Evolutionary conservation across 2,329 filamentous ascomycete genomes (phyloP), one percentile per base, ranked within the genome.

Genomic region (Stenocarpella maydis): DNA sequence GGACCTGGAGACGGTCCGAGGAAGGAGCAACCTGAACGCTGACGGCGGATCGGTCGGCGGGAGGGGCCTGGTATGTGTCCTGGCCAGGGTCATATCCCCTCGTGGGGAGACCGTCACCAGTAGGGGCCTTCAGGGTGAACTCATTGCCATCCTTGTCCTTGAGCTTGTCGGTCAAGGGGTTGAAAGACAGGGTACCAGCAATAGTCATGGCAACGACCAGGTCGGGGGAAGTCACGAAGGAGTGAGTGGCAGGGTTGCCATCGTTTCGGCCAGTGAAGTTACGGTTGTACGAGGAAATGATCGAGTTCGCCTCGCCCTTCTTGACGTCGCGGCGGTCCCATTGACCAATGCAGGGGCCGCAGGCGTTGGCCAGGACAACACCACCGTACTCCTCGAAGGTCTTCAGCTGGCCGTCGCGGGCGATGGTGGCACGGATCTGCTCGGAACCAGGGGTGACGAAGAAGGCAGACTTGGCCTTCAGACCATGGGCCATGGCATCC

Each of bases 201-300:
- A 81, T 80, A 54, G 78, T 79, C 74, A 82, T 75, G 41, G 79
- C 81, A 14, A 82, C 81, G 28, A 82, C 82, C 66, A 85, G 76
- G 68, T 85, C 82, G 24, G 83, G 82, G 3, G 82, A 84, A 19
- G 82, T 81, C 54, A 85, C 81, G 71, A 85, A 85, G 1, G 82
- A 83, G 74, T 84, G 82, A 0, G 83, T 85, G 34, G 81, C 82
- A 2, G 83, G 77, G 77, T 80, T 80, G 67, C 78, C 78, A 69
- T 80, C 95, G 82, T 98, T 98, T 80, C 96, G 94, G 74, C 95
- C 95, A 72, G 95, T 98, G 87, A 99, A 98, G 90, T 99, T 98
- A 84, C 96, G 94, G 92, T 99, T 99, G 91, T 98, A 99, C 34
- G 96, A 98, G 55, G 95, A 98, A 80, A 99, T 87, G 81, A 99